Evolutionary conservation across 139 green algal genomes (phyloP).

Genomic region (Chlamydomonas applanata): DNA sequence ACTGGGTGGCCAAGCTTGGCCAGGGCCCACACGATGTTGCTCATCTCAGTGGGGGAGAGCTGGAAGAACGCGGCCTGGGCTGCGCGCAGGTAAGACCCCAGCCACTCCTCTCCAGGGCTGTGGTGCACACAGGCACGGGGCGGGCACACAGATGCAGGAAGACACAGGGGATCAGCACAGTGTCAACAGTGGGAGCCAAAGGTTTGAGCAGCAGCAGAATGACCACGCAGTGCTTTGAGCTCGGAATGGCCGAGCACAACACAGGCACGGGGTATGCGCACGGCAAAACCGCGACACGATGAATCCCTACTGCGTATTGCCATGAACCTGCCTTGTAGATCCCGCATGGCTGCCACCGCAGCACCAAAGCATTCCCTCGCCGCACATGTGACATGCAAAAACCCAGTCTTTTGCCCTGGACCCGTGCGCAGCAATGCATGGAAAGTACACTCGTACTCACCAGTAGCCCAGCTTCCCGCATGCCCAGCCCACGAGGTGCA

Average conservation of each 20-base stretch:
- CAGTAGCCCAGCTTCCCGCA: conserved; percentile 33
- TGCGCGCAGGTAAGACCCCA: conserved; percentile 23
- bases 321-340: too few species aligned
- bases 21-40: conserved; percentile 48
- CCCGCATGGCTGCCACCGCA: neutral
- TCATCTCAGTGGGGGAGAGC: conserved; percentile 41
- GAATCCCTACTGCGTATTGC: too few species aligned
- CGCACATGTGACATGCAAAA: neutral
- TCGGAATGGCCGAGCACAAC: too few species aligned
- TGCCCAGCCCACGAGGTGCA: conserved; percentile 42
- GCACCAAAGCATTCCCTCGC: neutral
- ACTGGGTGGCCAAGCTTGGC: conserved; percentile 40
- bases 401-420: neutral
- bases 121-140: too few species aligned
- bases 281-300: too few species aligned
- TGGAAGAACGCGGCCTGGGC: conserved; percentile 40
- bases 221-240: too few species aligned
- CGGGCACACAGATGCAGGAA: too few species aligned
- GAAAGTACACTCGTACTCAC: neutral
- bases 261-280: too few species aligned
- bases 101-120: conserved; percentile 16
- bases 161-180: too few species aligned
- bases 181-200: too few species aligned
- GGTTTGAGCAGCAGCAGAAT: too few species aligned
- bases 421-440: neutral